Conservation (phyloP, 2,329 filamentous ascomycete species). For the Alternaria sp. region DNA sequence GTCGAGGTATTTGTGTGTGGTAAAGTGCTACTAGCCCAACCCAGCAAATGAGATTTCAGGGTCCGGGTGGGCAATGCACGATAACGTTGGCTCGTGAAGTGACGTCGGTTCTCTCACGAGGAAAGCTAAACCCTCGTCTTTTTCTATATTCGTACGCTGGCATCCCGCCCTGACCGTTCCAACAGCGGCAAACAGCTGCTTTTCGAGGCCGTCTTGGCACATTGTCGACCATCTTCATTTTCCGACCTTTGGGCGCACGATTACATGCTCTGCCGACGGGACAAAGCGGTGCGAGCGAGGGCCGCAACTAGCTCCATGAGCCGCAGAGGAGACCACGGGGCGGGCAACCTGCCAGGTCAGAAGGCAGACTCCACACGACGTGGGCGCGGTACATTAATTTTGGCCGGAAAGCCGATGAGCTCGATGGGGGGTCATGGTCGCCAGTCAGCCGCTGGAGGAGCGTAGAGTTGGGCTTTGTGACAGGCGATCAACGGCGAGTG, state of each 20-base stretch:
- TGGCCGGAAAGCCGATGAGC: slow-evolving; percentile 17
- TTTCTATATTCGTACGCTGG: slow-evolving; percentile 32
- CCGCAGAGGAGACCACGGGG: slow-evolving; percentile 29
- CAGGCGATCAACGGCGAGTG: slow-evolving; percentile 32
- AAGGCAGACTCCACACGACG: slow-evolving; percentile 24
- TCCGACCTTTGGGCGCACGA: slow-evolving; percentile 17
- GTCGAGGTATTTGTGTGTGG: slow-evolving; percentile 8
- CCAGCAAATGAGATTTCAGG: slow-evolving; percentile 24
- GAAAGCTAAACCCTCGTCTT: slow-evolving; percentile 32
- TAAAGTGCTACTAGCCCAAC: slow-evolving; percentile 8
- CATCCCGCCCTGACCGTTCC: slow-evolving; percentile 31
- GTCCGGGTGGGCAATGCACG: slow-evolving; percentile 35
- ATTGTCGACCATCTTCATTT: slow-evolving; percentile 24
- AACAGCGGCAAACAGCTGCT: slow-evolving; percentile 29
- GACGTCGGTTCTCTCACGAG: slow-evolving; percentile 34
- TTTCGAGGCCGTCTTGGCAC: slow-evolving; percentile 47
- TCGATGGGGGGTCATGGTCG: slow-evolving; percentile 18
- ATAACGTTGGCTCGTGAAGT: slow-evolving; percentile 39
- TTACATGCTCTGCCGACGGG: slow-evolving; percentile 20
- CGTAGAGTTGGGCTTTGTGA: slow-evolving; percentile 17
- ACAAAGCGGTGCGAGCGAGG: slow-evolving; percentile 30
- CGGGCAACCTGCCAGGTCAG: slow-evolving; percentile 27
- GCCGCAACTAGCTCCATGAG: slow-evolving; percentile 30
- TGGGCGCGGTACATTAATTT: slow-evolving; percentile 25
- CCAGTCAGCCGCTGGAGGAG: slow-evolving; percentile 26